A percentile compares a stretch with the other conserved stretches of the same genome.
Evolutionary conservation across 2,329 filamentous ascomycete species (phyloP).

Genomic region (Fragosphaeria purpurea): DNA sequence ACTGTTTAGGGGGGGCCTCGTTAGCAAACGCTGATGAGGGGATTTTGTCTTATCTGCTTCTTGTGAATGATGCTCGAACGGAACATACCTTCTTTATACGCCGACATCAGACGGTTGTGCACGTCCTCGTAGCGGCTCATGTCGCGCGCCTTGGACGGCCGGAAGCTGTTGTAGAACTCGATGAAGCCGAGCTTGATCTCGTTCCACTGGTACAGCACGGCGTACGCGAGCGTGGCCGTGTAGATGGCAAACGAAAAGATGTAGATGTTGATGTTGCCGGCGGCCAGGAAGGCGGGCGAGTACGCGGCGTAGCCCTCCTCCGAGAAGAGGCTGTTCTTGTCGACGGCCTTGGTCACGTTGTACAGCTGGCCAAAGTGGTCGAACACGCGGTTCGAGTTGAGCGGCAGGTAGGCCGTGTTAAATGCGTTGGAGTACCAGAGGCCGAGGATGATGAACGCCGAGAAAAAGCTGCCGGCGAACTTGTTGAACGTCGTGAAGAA

Average conservation of each 20-base stretch:
- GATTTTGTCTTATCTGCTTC: no score
- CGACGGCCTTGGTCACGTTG: constrained; percentile 33
- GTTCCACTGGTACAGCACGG: constrained; percentile 29
- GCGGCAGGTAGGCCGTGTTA: constrained; percentile 40
- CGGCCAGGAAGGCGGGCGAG: constrained; percentile 41
- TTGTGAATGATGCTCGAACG: no score
- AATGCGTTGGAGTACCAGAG: constrained; percentile 51
- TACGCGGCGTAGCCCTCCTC: constrained; percentile 36
- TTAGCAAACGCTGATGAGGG: no score
- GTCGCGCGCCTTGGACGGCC: neutral
- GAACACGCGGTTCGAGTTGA: constrained; percentile 41
- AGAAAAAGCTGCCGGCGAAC: constrained; percentile 45
- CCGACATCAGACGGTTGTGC: constrained; percentile 37
- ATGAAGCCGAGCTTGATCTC: constrained; percentile 10
- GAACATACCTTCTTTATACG: constrained; percentile 27
- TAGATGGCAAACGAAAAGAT: constrained; percentile 47
- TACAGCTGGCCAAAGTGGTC: constrained; percentile 38
- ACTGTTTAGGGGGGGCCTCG: constrained; percentile 16
- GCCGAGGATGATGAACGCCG: constrained; percentile 43
- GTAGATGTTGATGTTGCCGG: constrained; percentile 41
- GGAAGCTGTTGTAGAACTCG: constrained; percentile 3
- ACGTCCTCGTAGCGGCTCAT: constrained; percentile 21
- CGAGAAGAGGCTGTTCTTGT: constrained; percentile 35
- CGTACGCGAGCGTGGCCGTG: constrained; percentile 40
- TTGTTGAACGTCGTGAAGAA: constrained; percentile 54